Evolutionary conservation across 768 basidiomycete genomes (phyloP), one percentile per base, ranked within the genome.

Genomic region (Sistotremastrum niveocremeum): DNA sequence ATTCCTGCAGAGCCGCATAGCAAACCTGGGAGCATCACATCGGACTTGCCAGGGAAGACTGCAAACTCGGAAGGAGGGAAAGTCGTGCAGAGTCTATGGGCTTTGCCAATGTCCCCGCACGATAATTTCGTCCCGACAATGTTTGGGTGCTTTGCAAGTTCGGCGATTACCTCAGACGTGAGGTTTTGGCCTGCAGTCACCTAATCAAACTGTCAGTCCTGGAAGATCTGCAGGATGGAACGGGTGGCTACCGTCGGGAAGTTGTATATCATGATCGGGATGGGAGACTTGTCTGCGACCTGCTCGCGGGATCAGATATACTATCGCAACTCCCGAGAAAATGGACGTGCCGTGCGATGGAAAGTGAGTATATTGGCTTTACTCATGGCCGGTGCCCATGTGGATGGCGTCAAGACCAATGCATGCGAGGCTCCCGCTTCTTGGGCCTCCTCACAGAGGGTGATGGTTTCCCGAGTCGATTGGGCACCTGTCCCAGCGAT

Each of bases 71-170:
- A 56, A 3, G 67, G 51, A 5, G 74, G 62, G 50, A 77, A 75
- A 34, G 72, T 65, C 4, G 77, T 73, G 8, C 80, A 73, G 39
- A 90, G 67, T 11, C 87, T 79, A 45, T 82, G 77, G 39, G 87
- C 76, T 60, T 89, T 91, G 20, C 86, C 85, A 47, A 91, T 77
- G 53, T 79, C 81, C 4, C 81, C 86, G 58, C 86, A 89, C 33
- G 88, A 89, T 28, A 91, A 70, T 63, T 84, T 90, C 43, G 74
- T 78, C 48, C 88, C 88, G 49, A 89, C 81, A 52, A 87, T 85
- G 62, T 90, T 89, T 5, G 83, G 83, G 58, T 88, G 86, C 39
- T 72, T 61, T 3, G 82, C 79, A 34, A 91, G 71, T 11, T 70
- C 65, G 42, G 68, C 68, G 54, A 93, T 72, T 43, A 72, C 71